Evolutionary conservation across 2,329 filamentous ascomycete genomes (phyloP).

Genomic region (Phyllosticta paracitricarpa): DNA sequence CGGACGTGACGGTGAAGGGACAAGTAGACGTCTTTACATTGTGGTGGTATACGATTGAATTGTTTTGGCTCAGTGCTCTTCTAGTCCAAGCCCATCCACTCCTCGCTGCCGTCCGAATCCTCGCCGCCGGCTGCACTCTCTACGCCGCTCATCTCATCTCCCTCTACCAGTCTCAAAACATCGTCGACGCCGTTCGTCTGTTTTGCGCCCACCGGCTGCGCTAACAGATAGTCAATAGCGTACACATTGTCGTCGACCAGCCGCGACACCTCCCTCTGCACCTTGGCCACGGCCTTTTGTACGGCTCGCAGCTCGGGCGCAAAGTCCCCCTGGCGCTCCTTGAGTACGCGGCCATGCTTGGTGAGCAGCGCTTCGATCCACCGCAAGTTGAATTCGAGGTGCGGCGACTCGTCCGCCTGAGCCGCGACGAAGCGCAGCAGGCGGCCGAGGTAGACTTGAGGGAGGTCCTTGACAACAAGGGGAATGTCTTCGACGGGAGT

Average conservation of each 20-base stretch:
- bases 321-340: conserved; percentile 67
- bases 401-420: conserved; percentile 80
- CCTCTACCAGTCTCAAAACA: neutral
- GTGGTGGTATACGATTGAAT: neutral
- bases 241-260: conserved; percentile 84
- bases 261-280: conserved; percentile 72
- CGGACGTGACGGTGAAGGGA: no score
- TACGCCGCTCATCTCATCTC: conserved; percentile 1
- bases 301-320: conserved; percentile 79
- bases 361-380: conserved; percentile 81
- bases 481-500: conserved; percentile 66
- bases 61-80: neutral
- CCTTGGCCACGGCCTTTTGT: conserved; percentile 66
- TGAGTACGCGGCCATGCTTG: conserved; percentile 75
- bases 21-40: no score
- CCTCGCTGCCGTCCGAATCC: neutral
- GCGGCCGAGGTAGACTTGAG: conserved; percentile 74
- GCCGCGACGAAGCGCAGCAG: conserved; percentile 79
- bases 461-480: conserved; percentile 69
- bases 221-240: conserved; percentile 72
- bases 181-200: conserved; percentile 11
- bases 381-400: conserved; percentile 86
- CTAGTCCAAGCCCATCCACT: conserved; percentile 7
- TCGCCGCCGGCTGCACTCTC: neutral
- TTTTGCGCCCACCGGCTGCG: conserved; percentile 32